These are phyloP conservation scores for Gelatoporia subvermispora DNA, from an alignment of 768 basidiomycete species.

Conservation along the genomic window DNA sequence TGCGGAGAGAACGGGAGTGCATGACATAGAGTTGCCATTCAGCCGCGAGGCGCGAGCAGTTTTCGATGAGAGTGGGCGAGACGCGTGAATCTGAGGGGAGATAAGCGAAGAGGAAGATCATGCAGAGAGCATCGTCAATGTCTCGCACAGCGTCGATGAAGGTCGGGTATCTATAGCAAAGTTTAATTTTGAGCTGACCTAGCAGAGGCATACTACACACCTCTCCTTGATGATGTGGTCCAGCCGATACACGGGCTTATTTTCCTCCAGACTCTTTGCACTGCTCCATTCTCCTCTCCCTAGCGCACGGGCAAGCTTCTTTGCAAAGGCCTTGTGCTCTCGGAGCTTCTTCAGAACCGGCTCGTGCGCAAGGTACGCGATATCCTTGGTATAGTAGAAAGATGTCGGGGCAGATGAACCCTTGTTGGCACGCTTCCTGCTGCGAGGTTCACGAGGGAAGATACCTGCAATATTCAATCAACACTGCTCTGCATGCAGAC, in stretches of 20 bases:
- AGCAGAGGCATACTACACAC: constrained; percentile 37
- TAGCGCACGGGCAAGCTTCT: constrained; percentile 89
- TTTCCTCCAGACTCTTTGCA: constrained; percentile 91
- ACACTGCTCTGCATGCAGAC: not conserved
- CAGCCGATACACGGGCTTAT: constrained; percentile 84
- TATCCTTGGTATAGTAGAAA: constrained; percentile 98
- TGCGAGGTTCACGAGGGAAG: constrained; percentile 93
- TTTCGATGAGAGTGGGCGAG: constrained; percentile 79
- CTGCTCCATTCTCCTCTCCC: constrained; percentile 93
- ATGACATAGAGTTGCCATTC: constrained; percentile 98
- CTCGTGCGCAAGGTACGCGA: constrained; percentile 95
- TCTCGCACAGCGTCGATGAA: constrained; percentile 95
- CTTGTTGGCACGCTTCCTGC: constrained; percentile 92
- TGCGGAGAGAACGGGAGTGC: constrained; percentile 77
- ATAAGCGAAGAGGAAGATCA: constrained; percentile 88
- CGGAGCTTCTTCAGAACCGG: constrained; percentile 89
- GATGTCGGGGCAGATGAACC: constrained; percentile 95
- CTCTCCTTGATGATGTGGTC: constrained; percentile 98
- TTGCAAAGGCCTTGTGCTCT: constrained; percentile 98
- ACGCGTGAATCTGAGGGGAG: constrained; percentile 84
- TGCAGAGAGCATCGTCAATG: constrained; percentile 95
- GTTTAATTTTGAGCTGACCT: not conserved
- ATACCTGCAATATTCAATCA: constrained; percentile 58
- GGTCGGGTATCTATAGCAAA: constrained; percentile 76
- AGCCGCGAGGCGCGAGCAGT: constrained; percentile 83